Evolutionary conservation across 2,329 filamentous ascomycete genomes (phyloP).

Genomic region (Fusarium albidum): DNA sequence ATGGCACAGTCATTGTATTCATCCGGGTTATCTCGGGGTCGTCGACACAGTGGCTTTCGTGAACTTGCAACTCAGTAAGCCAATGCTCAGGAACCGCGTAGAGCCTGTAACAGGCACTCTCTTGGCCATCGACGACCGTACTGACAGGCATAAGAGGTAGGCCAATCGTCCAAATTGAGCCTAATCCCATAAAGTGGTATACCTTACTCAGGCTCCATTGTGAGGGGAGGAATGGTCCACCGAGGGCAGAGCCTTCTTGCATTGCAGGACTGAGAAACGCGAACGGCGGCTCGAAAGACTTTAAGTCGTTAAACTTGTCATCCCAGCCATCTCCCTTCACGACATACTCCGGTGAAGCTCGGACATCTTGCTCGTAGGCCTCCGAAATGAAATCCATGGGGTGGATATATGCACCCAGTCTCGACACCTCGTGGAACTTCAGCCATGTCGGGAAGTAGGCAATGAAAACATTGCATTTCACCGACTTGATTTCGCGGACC

Average conservation of each 20-base stretch:
- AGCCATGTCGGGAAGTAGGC: slow-evolving; percentile 6
- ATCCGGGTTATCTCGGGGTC: too few relatives aligned
- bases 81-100: background rate
- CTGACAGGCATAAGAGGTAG: background rate
- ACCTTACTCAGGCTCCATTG: background rate
- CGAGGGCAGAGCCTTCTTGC: slow-evolving; percentile 3
- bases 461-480: background rate
- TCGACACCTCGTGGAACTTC: slow-evolving; percentile 4
- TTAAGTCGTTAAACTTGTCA: background rate
- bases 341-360: accelerated
- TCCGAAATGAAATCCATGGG: background rate
- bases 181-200: background rate
- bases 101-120: background rate
- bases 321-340: background rate
- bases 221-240: background rate
- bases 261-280: slow-evolving; percentile 1
- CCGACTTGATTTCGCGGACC: accelerated
- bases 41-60: too few relatives aligned
- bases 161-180: background rate
- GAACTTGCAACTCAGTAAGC: background rate
- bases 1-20: too few relatives aligned
- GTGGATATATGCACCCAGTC: slow-evolving; percentile 1
- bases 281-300: background rate
- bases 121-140: background rate
- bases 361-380: background rate